These are phyloP conservation scores for Paraphoma chrysanthemicola DNA, from an alignment of 2,329 filamentous ascomycete species.

Conservation along the genomic window DNA sequence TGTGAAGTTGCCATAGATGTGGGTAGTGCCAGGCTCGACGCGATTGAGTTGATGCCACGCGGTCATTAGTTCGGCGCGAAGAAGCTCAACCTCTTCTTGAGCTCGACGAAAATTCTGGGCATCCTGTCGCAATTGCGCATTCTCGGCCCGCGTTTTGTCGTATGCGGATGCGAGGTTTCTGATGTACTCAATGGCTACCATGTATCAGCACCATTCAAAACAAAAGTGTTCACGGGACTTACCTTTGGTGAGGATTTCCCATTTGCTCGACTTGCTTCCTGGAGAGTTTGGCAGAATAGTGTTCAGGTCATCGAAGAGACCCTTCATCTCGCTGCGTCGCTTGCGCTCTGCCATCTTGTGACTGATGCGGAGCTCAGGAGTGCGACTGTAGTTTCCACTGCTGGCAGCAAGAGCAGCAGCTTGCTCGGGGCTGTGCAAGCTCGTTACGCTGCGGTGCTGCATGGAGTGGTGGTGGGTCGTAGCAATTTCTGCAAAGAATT, in stretches of 20 bases:
- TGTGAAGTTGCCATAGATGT: conserved; percentile 57
- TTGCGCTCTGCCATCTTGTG: conserved; percentile 88
- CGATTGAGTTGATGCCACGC: conserved; percentile 56
- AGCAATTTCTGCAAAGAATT: conserved; percentile 46
- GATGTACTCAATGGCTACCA: conserved; percentile 59
- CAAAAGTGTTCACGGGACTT: conserved; percentile 13
- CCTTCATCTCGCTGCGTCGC: conserved; percentile 86
- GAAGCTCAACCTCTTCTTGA: conserved; percentile 55
- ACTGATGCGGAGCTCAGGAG: conserved; percentile 80
- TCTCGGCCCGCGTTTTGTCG: conserved; percentile 48
- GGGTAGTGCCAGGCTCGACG: conserved; percentile 54
- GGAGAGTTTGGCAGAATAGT: conserved; percentile 81
- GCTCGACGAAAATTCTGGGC: conserved; percentile 52
- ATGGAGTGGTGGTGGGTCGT: conserved; percentile 75
- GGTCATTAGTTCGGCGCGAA: conserved; percentile 55
- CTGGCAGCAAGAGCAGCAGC: conserved; percentile 57
- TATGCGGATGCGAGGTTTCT: conserved; percentile 48
- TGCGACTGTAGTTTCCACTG: conserved; percentile 80
- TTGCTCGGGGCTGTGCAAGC: conserved; percentile 68
- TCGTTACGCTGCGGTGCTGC: conserved; percentile 75
- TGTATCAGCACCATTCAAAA: conserved; percentile 6
- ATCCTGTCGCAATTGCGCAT: conserved; percentile 52
- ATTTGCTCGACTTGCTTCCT: conserved; percentile 85
- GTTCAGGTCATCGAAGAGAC: conserved; percentile 80
- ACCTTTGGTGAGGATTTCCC: conserved; percentile 89